phyloP scores from a whole-genome alignment of 305 asterid genomes.

The Solanum hybrid region DNA sequence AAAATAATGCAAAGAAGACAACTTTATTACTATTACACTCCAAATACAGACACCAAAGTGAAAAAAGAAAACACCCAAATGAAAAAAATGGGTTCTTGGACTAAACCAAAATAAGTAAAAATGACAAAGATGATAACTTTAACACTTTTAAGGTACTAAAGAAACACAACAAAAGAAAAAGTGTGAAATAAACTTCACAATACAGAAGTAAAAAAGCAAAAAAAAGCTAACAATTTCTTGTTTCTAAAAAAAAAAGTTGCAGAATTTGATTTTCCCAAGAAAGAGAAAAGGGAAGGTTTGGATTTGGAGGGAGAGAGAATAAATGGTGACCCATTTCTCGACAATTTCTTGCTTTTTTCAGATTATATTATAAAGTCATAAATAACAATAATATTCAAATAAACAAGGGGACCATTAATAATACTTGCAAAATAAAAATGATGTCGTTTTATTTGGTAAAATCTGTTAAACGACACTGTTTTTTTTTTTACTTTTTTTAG shows the following conservation, averaged over 20 bases:
- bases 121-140: neutral
- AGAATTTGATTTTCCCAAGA: slow-evolving; percentile 42
- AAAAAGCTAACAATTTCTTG: slow-evolving; percentile 1
- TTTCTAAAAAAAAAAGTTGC: slow-evolving; percentile 8
- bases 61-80: neutral
- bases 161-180: neutral
- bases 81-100: neutral
- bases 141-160: neutral
- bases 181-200: neutral
- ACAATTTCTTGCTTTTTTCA: slow-evolving; percentile 17
- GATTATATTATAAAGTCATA: neutral
- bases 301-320: slow-evolving; percentile 55
- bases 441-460: neutral
- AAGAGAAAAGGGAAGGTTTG: slow-evolving; percentile 48
- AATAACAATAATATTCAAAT: neutral
- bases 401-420: neutral
- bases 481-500: neutral
- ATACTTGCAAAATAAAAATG: neutral
- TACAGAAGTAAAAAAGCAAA: neutral
- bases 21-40: neutral
- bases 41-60: neutral
- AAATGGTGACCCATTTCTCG: slow-evolving; percentile 26
- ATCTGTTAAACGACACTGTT: neutral
- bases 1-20: neutral
- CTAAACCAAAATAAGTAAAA: neutral